Evolutionary conservation across 1,139 yeast species (phyloP).

Genomic region (Pichia inconspicua): DNA sequence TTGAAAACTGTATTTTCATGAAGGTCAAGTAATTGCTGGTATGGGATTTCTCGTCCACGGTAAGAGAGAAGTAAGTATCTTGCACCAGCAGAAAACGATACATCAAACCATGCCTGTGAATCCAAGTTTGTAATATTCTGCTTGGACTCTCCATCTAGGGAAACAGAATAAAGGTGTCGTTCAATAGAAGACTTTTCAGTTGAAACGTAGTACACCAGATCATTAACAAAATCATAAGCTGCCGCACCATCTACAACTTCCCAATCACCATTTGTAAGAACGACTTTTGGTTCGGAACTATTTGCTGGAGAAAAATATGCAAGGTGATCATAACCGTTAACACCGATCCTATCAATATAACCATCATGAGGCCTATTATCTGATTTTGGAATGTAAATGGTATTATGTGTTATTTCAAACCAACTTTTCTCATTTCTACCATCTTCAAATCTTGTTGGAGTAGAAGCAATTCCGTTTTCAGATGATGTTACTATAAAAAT

Average conservation of each 20-base stretch:
- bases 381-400: slow-evolving; percentile 62
- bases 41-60: slow-evolving; percentile 61
- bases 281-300: slow-evolving; percentile 30
- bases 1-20: slow-evolving; percentile 24
- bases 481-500: slow-evolving; percentile 31
- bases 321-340: slow-evolving; percentile 47
- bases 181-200: slow-evolving; percentile 46
- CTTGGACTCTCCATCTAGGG: slow-evolving; percentile 30
- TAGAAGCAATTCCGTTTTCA: slow-evolving; percentile 22
- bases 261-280: slow-evolving; percentile 46
- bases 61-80: slow-evolving; percentile 53
- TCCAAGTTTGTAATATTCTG: slow-evolving; percentile 49
- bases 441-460: slow-evolving; percentile 34
- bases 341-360: slow-evolving; percentile 46
- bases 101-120: slow-evolving; percentile 58
- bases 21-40: slow-evolving; percentile 56
- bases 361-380: slow-evolving; percentile 42
- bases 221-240: slow-evolving; percentile 37
- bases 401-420: slow-evolving; percentile 77
- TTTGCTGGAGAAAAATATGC: slow-evolving; percentile 51
- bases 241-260: slow-evolving; percentile 45
- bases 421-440: slow-evolving; percentile 35
- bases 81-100: slow-evolving; percentile 62
- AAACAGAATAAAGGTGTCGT: slow-evolving; percentile 45
- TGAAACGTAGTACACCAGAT: slow-evolving; percentile 40